These are phyloP conservation scores for Sherardia arvensis DNA, from an alignment of 257 asterid species.

Conservation along the genomic window DNA sequence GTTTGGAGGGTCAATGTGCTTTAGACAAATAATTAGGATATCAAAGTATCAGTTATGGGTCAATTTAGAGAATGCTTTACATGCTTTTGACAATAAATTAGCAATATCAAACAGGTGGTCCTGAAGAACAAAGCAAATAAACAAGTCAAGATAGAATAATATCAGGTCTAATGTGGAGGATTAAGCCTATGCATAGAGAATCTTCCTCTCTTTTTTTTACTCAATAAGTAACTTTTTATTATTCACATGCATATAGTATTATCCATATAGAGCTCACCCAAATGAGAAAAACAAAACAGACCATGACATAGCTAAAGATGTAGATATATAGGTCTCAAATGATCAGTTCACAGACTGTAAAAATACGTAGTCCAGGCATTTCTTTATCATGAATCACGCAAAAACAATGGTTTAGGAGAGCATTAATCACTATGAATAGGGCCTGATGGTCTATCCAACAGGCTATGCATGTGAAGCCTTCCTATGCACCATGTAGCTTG, in stretches of 20 bases:
- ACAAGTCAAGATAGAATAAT: conserved; percentile 15
- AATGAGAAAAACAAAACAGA: neutral
- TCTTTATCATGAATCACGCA: neutral
- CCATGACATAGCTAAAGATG: conserved; percentile 9
- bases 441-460: conserved; percentile 26
- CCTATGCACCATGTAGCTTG: conserved; percentile 13
- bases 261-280: conserved; percentile 13
- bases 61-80: neutral
- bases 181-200: conserved; percentile 17
- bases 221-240: conserved; percentile 16
- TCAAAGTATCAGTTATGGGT: neutral
- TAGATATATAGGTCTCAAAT: conserved; percentile 4
- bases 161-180: conserved; percentile 12
- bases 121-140: conserved; percentile 19
- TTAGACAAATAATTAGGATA: neutral
- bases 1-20: conserved; percentile 4
- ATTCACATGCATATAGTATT: conserved; percentile 17
- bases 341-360: neutral
- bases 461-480: conserved; percentile 20
- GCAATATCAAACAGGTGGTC: conserved; percentile 13
- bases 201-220: conserved; percentile 27
- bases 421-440: conserved; percentile 4
- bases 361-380: neutral
- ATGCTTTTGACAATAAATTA: conserved; percentile 3
- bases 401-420: conserved; percentile 2